These are phyloP conservation scores for Paraurostyla sp. DNA, from an alignment of 73 alveolate species.

Conservation along the genomic window DNA sequence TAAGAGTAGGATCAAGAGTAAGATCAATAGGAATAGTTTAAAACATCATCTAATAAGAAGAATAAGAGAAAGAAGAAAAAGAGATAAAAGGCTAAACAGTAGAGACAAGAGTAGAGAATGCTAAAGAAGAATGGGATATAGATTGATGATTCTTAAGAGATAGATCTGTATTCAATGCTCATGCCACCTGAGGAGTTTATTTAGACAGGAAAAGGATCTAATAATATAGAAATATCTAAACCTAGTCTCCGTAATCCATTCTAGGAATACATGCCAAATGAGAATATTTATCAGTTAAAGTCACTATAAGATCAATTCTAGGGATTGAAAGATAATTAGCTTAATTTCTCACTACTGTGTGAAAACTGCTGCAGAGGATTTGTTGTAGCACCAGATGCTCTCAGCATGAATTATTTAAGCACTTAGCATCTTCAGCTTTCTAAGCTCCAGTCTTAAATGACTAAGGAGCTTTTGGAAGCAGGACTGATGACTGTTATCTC, in stretches of 20 bases:
- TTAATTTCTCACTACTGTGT: conserved; percentile 27
- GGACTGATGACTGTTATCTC: conserved; percentile 43
- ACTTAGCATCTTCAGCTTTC: neutral
- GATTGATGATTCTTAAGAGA: conserved; percentile 32
- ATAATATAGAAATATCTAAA: neutral
- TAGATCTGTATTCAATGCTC: conserved; percentile 41
- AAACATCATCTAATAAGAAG: neutral
- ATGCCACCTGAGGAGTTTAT: conserved; percentile 29
- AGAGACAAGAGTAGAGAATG: conserved; percentile 30
- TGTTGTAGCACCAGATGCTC: conserved; percentile 49
- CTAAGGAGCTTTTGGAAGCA: conserved; percentile 35
- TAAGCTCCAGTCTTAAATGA: conserved; percentile 33
- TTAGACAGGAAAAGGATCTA: neutral
- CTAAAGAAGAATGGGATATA: conserved; percentile 35
- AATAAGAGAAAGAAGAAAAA: conserved; percentile 59
- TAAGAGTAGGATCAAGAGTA: neutral
- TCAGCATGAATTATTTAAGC: conserved; percentile 6
- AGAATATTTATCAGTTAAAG: conserved; percentile 9
- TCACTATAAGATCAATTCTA: neutral
- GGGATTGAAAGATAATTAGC: neutral
- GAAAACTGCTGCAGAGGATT: conserved; percentile 29
- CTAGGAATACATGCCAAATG: conserved; percentile 28
- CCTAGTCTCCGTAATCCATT: conserved; percentile 36
- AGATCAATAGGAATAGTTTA: neutral
- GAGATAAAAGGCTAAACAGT: conserved; percentile 46